A percentile compares a stretch with the other conserved stretches of the same genome.
phyloP scores from a whole-genome alignment of 2,329 filamentous ascomycete species.

The Amauroascus verrucosus region DNA sequence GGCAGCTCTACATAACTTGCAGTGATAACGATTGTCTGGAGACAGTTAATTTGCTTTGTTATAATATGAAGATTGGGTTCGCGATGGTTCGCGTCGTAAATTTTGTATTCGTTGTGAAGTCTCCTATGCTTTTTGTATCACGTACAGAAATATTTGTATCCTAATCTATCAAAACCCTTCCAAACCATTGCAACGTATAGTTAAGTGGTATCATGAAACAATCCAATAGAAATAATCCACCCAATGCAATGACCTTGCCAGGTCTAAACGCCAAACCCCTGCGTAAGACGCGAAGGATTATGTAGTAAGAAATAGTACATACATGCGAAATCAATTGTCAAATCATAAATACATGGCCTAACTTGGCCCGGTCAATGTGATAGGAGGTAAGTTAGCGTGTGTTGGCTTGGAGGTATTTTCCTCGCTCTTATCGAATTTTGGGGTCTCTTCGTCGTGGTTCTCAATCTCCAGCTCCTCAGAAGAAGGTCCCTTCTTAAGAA shows the following conservation, averaged over 20 bases:
- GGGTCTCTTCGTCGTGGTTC: constrained; percentile 14
- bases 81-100: not conserved
- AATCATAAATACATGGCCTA: constrained; percentile 14
- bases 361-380: constrained; percentile 31
- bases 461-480: constrained; percentile 17
- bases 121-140: too few species aligned
- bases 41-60: too few species aligned
- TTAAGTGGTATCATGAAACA: not conserved
- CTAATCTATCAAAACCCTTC: not conserved
- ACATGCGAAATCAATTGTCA: not conserved
- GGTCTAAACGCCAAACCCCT: not conserved
- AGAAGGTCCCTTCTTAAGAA: constrained; percentile 12
- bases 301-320: not conserved
- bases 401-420: constrained; percentile 14
- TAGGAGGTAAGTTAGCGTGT: constrained; percentile 25
- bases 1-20: too few species aligned
- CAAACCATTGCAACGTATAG: too few species aligned
- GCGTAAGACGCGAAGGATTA: not conserved
- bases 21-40: too few species aligned
- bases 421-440: not conserved
- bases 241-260: not conserved
- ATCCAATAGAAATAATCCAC: not conserved
- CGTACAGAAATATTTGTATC: too few species aligned
- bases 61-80: too few species aligned
- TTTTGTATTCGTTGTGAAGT: too few species aligned